Percentiles rank a stretch among this genome's conserved stretches.
These are phyloP conservation scores for Trichaptum fuscoviolaceum DNA, from an alignment of 768 basidiomycete genomes.

Conservation along the genomic window DNA sequence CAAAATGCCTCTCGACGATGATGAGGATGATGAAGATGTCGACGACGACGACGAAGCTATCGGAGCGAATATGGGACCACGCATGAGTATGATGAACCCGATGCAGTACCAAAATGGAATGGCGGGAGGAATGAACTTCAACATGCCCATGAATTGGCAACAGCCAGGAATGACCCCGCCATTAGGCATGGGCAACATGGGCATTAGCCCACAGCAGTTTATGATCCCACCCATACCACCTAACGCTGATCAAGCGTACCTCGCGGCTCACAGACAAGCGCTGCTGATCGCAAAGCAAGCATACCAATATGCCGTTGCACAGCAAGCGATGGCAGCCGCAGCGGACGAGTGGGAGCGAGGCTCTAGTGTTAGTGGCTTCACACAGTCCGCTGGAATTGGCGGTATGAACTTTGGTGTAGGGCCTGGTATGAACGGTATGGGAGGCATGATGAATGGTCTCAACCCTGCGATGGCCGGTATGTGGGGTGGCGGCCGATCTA, in stretches of 20 bases:
- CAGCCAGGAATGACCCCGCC: conserved; percentile 15
- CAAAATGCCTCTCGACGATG: conserved; percentile 43
- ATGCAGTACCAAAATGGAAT: conserved; percentile 14
- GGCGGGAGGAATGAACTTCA: conserved; percentile 13
- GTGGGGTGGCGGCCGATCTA: conserved; percentile 24
- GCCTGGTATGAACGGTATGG: conserved; percentile 31
- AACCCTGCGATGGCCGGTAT: conserved; percentile 9
- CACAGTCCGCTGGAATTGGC: conserved; percentile 24
- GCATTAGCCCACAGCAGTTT: conserved; percentile 26
- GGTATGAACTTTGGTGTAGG: conserved; percentile 35
- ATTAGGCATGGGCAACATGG: conserved; percentile 18
- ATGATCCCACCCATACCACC: conserved; percentile 27
- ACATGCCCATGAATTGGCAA: conserved; percentile 21
- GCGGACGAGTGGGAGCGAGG: conserved; percentile 88
- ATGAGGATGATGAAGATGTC: conserved; percentile 33
- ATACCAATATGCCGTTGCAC: conserved; percentile 86
- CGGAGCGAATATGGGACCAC: conserved; percentile 21
- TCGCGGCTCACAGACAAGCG: conserved; percentile 82
- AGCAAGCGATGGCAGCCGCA: conserved; percentile 85
- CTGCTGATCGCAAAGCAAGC: conserved; percentile 85
- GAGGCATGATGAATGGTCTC: conserved; percentile 26
- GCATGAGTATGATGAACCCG: conserved; percentile 33
- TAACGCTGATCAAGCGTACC: conserved; percentile 49
- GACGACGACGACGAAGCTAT: conserved; percentile 24
- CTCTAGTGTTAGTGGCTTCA: conserved; percentile 46